Evolutionary conservation across 2,329 filamentous ascomycete genomes (phyloP).

Genomic region (Colletotrichum kahawae): DNA sequence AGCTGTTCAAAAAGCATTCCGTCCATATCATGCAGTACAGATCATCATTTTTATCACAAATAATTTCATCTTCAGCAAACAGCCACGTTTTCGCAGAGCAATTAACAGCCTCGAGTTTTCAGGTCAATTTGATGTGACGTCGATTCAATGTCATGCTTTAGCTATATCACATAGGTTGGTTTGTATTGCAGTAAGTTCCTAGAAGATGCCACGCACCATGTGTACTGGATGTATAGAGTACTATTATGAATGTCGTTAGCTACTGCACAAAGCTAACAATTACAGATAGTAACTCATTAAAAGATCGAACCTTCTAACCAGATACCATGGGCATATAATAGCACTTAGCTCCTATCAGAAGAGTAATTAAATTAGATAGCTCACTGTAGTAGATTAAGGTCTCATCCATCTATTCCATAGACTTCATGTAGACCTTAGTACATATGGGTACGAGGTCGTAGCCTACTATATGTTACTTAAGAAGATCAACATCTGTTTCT

Average conservation of each 20-base stretch:
- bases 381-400: background rate
- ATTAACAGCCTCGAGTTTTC: background rate
- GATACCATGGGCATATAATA: too few species aligned
- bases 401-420: background rate
- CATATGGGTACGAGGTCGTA: fast-evolving
- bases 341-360: background rate
- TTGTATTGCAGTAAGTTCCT: too few species aligned
- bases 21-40: fast-evolving
- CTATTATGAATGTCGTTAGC: too few species aligned
- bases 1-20: background rate
- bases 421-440: background rate
- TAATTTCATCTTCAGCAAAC: background rate
- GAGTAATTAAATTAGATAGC: background rate
- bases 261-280: too few species aligned
- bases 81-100: background rate
- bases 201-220: too few species aligned
- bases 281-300: too few species aligned
- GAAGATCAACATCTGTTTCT: fast-evolving
- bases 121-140: background rate
- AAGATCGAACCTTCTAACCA: too few species aligned
- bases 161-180: too few species aligned
- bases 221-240: too few species aligned
- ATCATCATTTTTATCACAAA: background rate
- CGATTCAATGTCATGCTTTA: background rate
- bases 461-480: background rate